Evolutionary conservation across 164 flowering plant genomes (phyloP).

Genomic region (Stephania japonica): DNA sequence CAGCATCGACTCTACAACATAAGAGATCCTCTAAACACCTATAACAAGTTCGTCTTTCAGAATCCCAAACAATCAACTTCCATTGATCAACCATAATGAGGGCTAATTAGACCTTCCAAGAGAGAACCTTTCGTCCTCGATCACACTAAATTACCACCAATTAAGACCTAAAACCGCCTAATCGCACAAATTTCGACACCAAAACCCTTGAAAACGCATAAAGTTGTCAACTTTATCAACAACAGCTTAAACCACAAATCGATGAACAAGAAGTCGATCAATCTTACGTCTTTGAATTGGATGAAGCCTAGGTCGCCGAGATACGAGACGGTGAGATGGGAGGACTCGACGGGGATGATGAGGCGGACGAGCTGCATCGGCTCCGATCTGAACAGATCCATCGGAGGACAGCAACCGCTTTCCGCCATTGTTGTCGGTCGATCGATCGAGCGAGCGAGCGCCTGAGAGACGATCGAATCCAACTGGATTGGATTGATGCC

Average conservation of each 20-base stretch:
- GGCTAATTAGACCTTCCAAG: too few relatives aligned
- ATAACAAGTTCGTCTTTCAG: too few relatives aligned
- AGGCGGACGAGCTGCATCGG: constrained; percentile 90
- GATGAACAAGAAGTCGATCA: neutral
- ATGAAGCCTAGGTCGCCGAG: constrained; percentile 86
- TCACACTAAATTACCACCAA: too few relatives aligned
- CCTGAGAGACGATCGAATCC: neutral
- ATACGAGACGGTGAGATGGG: constrained; percentile 71
- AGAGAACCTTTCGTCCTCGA: too few relatives aligned
- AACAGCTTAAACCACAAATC: neutral
- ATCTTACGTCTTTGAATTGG: constrained; percentile 88
- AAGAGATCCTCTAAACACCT: too few relatives aligned
- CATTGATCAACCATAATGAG: too few relatives aligned
- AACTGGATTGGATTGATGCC: neutral
- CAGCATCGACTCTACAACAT: too few relatives aligned
- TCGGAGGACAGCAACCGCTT: constrained; percentile 73
- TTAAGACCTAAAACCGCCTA: neutral
- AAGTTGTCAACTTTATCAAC: neutral
- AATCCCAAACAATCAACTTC: too few relatives aligned
- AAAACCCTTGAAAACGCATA: neutral
- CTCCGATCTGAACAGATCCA: constrained; percentile 94
- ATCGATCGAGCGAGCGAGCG: neutral
- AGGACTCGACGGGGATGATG: constrained; percentile 88
- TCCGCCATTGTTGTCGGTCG: constrained; percentile 16
- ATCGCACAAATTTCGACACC: neutral